phyloP scores from a whole-genome alignment of 2,329 filamentous ascomycete species.

The Plenodomus biglobosus region DNA sequence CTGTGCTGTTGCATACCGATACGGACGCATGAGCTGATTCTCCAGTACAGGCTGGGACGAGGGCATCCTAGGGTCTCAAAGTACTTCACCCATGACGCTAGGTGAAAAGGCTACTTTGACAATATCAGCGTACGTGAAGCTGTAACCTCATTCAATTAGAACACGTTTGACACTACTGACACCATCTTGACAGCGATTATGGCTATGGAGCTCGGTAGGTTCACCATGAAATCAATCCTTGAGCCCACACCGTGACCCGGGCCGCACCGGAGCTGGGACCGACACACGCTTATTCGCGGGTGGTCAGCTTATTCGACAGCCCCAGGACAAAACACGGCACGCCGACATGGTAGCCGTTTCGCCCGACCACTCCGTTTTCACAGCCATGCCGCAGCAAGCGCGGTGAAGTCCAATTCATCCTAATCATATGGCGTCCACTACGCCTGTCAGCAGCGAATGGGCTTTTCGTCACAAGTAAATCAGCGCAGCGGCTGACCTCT shows the following conservation, averaged over 20 bases:
- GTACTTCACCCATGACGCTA: constrained; percentile 69
- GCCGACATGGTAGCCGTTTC: not conserved
- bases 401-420: not conserved
- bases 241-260: constrained; percentile 5
- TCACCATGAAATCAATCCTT: not conserved
- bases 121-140: constrained; percentile 67
- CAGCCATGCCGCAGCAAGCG: not conserved
- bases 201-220: constrained; percentile 44
- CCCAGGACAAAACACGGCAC: no score
- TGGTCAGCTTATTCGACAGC: not conserved
- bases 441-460: no score
- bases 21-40: constrained; percentile 21
- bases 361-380: not conserved
- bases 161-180: constrained; percentile 17
- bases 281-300: not conserved
- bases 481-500: constrained; percentile 22
- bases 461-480: no score
- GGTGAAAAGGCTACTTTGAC: constrained; percentile 87
- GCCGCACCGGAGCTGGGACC: not conserved
- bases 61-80: constrained; percentile 61
- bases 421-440: no score
- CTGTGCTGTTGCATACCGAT: constrained; percentile 4
- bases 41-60: constrained; percentile 56
- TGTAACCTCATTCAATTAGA: not conserved
- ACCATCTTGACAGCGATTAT: constrained; percentile 33